A percentile compares a stretch with the other conserved stretches of the same genome.
phyloP scores from a whole-genome alignment of 805 yeast genomes.

The Cyberlindnera japonica region DNA sequence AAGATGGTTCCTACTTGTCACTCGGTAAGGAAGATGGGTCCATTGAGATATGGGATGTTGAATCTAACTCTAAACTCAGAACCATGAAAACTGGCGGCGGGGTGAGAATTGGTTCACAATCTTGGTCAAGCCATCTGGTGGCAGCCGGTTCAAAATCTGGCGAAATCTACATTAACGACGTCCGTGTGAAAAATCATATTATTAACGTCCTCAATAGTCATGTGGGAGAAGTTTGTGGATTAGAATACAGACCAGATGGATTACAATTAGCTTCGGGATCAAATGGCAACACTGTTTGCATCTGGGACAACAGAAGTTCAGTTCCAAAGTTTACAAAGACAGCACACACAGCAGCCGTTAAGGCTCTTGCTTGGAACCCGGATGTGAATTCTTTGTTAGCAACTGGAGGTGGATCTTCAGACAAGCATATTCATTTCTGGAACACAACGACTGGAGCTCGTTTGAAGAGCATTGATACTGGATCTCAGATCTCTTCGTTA shows the following conservation, averaged over 20 bases:
- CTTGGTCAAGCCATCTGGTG: constrained; percentile 79
- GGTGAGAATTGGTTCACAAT: constrained; percentile 75
- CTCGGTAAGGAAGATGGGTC: constrained; percentile 82
- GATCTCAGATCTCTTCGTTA: constrained; percentile 90
- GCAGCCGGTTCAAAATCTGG: constrained; percentile 91
- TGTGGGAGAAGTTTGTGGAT: constrained; percentile 88
- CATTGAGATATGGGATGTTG: constrained; percentile 92
- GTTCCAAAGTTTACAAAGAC: constrained; percentile 72
- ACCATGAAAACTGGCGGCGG: constrained; percentile 67
- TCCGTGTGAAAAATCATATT: constrained; percentile 75
- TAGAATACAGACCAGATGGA: constrained; percentile 83
- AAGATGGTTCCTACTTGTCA: constrained; percentile 81
- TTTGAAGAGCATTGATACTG: constrained; percentile 82
- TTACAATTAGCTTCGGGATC: constrained; percentile 87
- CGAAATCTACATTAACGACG: constrained; percentile 82
- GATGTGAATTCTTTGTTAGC: constrained; percentile 77
- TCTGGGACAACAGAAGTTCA: constrained; percentile 82
- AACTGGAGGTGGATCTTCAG: constrained; percentile 96
- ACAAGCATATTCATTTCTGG: constrained; percentile 90
- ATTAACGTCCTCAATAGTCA: constrained; percentile 61
- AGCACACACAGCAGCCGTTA: constrained; percentile 89
- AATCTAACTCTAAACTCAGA: constrained; percentile 65
- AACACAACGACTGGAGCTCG: constrained; percentile 87
- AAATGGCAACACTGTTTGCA: constrained; percentile 86
- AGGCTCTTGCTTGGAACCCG: constrained; percentile 95